phyloP scores from a whole-genome alignment of 371 early-diverging fungal genomes.

The Rhizopus stolonifer region DNA sequence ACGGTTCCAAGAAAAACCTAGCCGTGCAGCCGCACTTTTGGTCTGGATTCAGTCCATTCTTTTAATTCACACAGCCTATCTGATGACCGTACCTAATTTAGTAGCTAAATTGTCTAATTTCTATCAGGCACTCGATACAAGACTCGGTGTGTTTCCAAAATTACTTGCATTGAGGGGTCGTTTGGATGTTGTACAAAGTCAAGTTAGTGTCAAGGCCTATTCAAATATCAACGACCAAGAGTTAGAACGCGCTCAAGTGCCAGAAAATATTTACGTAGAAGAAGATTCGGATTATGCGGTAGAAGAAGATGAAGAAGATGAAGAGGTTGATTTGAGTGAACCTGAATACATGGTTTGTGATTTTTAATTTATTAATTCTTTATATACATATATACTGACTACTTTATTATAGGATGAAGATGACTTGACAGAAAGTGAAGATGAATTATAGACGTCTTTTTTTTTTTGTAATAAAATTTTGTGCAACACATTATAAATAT shows the following conservation, averaged over 20 bases:
- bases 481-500: neutral
- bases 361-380: no score
- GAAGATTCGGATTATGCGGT: conserved; percentile 59
- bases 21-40: conserved; percentile 60
- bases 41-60: conserved; percentile 78
- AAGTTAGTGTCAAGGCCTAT: conserved; percentile 60
- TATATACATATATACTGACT: neutral
- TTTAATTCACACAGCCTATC: conserved; percentile 67
- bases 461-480: neutral
- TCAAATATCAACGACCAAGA: conserved; percentile 42
- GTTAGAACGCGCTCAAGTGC: conserved; percentile 32
- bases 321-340: conserved; percentile 28
- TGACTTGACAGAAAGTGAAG: conserved; percentile 11
- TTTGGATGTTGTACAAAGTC: conserved; percentile 73
- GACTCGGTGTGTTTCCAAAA: conserved; percentile 60
- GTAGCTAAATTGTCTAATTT: conserved; percentile 64
- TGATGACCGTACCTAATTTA: conserved; percentile 71
- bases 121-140: conserved; percentile 70
- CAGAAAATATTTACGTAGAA: conserved; percentile 57
- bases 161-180: conserved; percentile 73
- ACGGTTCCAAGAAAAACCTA: conserved; percentile 68
- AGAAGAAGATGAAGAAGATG: conserved; percentile 38
- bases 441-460: neutral
- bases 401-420: conserved; percentile 5
- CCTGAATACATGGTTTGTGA: conserved; percentile 16